Base-by-base conservation (phyloP, 305 asterid genomes). In the Coffea humblotiana region DNA sequence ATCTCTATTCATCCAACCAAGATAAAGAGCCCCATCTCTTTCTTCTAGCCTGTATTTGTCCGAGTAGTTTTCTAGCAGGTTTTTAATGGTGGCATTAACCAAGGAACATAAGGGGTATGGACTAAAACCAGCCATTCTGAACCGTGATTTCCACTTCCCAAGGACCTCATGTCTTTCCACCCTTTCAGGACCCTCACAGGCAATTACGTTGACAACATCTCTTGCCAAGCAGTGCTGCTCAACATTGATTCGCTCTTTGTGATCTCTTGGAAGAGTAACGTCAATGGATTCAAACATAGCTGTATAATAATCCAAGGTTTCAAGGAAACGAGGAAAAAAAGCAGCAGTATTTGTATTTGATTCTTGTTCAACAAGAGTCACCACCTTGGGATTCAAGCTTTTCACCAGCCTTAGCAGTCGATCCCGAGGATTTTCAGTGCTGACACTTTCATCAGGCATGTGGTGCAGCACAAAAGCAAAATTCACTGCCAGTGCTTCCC, bases 1-100 rank as follows among this genome's bases (percentile, higher is more conserved):
- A 87, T 94, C 94, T 81, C 96, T 91, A 74, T 91, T 84, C 94
- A 90, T 85, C 98, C 99, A 95, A 67, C 99, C 98, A 80, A 95
- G 97, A 88, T 90, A 94, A 54, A 95, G 87, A 67, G 98, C 97
- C 12, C 96, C 98, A 83, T 95, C 94, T 83, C 96, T 91, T 75
- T 96, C 98, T 72, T 88, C 89, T 82, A 92, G 90, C 76, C 97
- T 91, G 81, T 90, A 93, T 68, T 88, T 88, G 19, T 82, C 71
- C 65, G 91, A 85, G 77, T 92, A 90, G 85, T 83, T 91, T 48
- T 85, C 86, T 2, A 93, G 90, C 91, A 90, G 83, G 8, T 82
- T 81, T 74, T 87, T 92, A 75, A 94, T 94, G 0, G 97, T 94
- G n/a, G 89, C 88, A 63, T 94, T 94, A 71, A 94, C 97, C 76